Conservation (phyloP, 2,329 filamentous ascomycete species). For the Sphaerulina populicola region DNA sequence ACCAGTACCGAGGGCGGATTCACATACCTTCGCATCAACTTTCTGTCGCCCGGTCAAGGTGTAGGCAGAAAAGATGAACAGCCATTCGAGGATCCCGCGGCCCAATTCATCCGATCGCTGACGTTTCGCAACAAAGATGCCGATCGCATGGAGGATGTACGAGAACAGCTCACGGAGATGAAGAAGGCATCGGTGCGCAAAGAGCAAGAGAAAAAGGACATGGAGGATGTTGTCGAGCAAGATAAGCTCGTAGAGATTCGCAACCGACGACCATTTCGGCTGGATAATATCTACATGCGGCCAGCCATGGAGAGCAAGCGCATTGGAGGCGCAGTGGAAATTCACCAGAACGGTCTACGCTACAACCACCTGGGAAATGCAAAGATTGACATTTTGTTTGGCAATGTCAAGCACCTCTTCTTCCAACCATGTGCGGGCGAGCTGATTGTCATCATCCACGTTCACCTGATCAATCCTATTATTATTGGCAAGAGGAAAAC, state of each 20-base stretch:
- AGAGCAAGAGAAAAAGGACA: constrained; percentile 97
- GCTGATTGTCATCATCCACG: constrained; percentile 93
- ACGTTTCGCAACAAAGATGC: constrained; percentile 90
- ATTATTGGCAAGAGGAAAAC: constrained; percentile 99
- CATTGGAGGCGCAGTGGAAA: constrained; percentile 89
- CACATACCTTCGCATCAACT: constrained; percentile 91
- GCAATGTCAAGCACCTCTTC: constrained; percentile 96
- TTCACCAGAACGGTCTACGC: constrained; percentile 97
- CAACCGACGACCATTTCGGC: constrained; percentile 80
- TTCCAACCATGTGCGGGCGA: constrained; percentile 97
- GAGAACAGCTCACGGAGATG: constrained; percentile 88
- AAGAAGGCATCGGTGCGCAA: constrained; percentile 86
- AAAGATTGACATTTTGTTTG: constrained; percentile 88
- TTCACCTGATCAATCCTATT: constrained; percentile 95
- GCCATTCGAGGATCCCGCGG: constrained; percentile 90
- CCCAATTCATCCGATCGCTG: constrained; percentile 90
- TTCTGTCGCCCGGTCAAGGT: constrained; percentile 91
- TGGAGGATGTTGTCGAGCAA: constrained; percentile 98
- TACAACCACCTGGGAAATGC: constrained; percentile 78
- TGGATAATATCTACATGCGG: constrained; percentile 92
- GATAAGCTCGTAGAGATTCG: constrained; percentile 93
- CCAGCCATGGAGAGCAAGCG: constrained; percentile 95
- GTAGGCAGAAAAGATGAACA: constrained; percentile 96
- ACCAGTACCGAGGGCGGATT: constrained; percentile 95
- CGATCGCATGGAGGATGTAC: constrained; percentile 80